Base-by-base conservation (phyloP, 257 asterid genomes). In the Solanum lycopersicoides region DNA sequence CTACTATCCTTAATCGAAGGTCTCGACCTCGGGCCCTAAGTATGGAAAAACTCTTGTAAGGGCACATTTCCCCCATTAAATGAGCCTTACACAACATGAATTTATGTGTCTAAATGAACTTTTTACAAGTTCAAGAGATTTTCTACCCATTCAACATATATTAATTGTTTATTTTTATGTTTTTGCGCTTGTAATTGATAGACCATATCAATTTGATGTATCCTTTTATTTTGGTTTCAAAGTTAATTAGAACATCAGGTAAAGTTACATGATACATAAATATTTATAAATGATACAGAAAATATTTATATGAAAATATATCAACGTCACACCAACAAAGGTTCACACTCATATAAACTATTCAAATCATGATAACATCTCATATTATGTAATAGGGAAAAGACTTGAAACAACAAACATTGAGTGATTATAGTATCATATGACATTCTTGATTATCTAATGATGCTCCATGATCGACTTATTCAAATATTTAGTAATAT, bases 401-500 rank as follows among this genome's bases (percentile, higher is more conserved):
- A 16, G 66, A 28, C 25, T 28, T 9, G 68, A 80, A 25, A 25
- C 16, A 20, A 37, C 82, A 74, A 44, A 25, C 4, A 15, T 45
- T 28, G 37, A 16, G 68, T 32, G 42, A 80, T 16, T 71, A 32
- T 34, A 8, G 44, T 32, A 2, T 71, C 44, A 71, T 16, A 21
- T 76, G 21, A 41, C 94, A 91, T 92, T 93, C 92, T 88, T 77
- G 63, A 94, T 88, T 86, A 97, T 92, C 99, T 98, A 95, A 76
- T 98, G 98, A 87, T 97, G 98, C 90, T 92, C 93, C 95, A 91
- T 71, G 88, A 97, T 95, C 7, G 13, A 41, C n/a, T 13, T 7
- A 6, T 76, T 76, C 83, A 32, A 41, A n/a, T 76, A 76, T 42
- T 76, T 35, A 42, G n/a, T 42, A 42, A n/a, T 42, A 11, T 12